phyloP scores from a whole-genome alignment of 345 rosid species.

The Eucalyptus sp. region DNA sequence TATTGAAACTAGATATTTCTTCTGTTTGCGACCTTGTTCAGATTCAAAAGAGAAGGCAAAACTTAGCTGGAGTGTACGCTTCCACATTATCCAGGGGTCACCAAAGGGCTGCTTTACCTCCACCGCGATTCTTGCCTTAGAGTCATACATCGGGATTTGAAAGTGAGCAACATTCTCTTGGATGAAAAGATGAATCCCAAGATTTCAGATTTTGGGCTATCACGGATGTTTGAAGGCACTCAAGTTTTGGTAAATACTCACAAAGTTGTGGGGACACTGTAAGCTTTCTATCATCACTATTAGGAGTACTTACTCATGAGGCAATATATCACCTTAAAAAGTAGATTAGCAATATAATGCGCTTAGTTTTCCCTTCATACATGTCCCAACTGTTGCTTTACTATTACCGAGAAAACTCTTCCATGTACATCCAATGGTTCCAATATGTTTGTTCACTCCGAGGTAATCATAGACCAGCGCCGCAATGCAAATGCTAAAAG shows the following conservation, averaged over 20 bases:
- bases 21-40: neutral
- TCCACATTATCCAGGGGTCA: conserved; percentile 6
- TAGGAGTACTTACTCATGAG: neutral
- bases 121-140: conserved; percentile 38
- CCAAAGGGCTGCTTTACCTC: conserved; percentile 17
- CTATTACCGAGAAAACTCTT: neutral
- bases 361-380: neutral
- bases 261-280: neutral
- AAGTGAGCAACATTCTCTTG: neutral
- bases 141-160: conserved; percentile 5
- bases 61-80: conserved; percentile 6
- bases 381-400: neutral
- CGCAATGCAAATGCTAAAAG: neutral
- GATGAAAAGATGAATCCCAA: neutral
- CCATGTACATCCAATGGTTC: neutral
- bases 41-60: neutral
- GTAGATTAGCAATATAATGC: neutral
- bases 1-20: neutral
- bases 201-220: neutral
- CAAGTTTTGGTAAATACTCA: neutral
- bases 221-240: neutral
- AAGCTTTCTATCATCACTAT: neutral
- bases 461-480: neutral
- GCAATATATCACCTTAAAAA: neutral
- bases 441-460: neutral